phyloP scores from a whole-genome alignment of 148 eudicot species.

The Nepenthes gracilis region DNA sequence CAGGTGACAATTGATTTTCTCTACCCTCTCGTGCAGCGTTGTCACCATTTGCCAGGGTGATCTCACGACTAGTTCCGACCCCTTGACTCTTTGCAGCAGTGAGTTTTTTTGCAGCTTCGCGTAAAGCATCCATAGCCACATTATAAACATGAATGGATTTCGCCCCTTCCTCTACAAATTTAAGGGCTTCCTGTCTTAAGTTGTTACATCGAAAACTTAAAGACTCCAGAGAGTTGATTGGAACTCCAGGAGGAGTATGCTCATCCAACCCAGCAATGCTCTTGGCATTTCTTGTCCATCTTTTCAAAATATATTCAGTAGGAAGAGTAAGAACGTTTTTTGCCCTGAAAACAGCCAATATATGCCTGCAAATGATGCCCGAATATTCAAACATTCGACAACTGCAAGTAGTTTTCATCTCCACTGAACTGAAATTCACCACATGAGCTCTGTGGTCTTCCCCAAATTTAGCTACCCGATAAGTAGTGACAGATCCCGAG shows the following conservation, averaged over 20 bases:
- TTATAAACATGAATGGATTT: slow-evolving; percentile 33
- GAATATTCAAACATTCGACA: slow-evolving; percentile 41
- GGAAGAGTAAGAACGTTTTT: slow-evolving; percentile 35
- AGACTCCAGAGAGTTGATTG: slow-evolving; percentile 11
- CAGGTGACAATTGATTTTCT: slow-evolving; percentile 5
- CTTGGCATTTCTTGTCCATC: slow-evolving; percentile 36
- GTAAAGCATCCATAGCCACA: slow-evolving; percentile 29
- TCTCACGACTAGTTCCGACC: slow-evolving; percentile 7
- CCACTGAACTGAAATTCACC: slow-evolving; percentile 18
- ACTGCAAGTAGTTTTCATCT: slow-evolving; percentile 26
- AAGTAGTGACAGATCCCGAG: slow-evolving; percentile 16
- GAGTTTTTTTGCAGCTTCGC: slow-evolving; percentile 26
- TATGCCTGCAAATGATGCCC: slow-evolving; percentile 34
- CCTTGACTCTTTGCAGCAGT: slow-evolving; percentile 19
- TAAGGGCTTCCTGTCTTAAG: slow-evolving; percentile 29
- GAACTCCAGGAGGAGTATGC: slow-evolving; percentile 8
- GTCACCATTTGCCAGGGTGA: slow-evolving; percentile 12
- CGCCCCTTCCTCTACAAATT: slow-evolving; percentile 40
- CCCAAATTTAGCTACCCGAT: slow-evolving; percentile 29
- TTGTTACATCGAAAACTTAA: slow-evolving; percentile 16
- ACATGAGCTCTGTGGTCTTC: slow-evolving; percentile 27
- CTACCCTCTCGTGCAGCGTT: slow-evolving; percentile 4
- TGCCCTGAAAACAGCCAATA: slow-evolving; percentile 31
- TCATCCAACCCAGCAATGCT: slow-evolving; percentile 13
- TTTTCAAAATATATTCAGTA: slow-evolving; percentile 21